Percentiles rank a stretch among this genome's conserved stretches.
Conservation (phyloP, 2,329 filamentous ascomycete species). For the Tolypocladium sp. region DNA sequence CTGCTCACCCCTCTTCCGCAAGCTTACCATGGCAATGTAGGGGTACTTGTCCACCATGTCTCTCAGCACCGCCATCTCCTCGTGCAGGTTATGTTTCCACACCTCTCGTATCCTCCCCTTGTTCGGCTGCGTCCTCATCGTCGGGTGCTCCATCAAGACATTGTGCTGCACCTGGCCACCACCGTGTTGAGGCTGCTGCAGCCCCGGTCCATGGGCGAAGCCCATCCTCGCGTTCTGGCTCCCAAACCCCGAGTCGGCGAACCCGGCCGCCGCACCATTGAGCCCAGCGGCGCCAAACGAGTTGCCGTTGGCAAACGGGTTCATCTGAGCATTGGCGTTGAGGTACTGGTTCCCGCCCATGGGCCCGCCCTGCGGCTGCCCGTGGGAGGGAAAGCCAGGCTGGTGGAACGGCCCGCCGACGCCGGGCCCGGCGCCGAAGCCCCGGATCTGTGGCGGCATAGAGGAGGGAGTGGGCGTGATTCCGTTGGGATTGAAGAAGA, state of each 20-base stretch:
- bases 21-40: conserved; percentile 90
- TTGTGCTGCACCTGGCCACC: conserved; percentile 29
- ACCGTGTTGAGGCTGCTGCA: conserved; percentile 49
- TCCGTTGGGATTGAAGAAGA: neutral
- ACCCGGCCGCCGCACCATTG: conserved; percentile 48
- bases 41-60: conserved; percentile 83
- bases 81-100: conserved; percentile 83
- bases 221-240: conserved; percentile 84
- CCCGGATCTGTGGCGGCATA: conserved; percentile 30
- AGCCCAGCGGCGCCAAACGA: conserved; percentile 49
- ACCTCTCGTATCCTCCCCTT: conserved; percentile 89
- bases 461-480: neutral
- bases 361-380: conserved; percentile 39
- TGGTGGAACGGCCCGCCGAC: conserved; percentile 31
- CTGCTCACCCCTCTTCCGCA: neutral
- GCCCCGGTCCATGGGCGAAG: conserved; percentile 54
- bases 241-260: conserved; percentile 63
- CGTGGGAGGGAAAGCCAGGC: conserved; percentile 42
- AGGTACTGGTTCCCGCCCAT: conserved; percentile 65
- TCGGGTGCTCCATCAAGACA: conserved; percentile 32
- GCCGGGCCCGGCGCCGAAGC: conserved; percentile 26
- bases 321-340: conserved; percentile 57
- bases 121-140: conserved; percentile 43
- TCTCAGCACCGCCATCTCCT: conserved; percentile 81
- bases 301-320: conserved; percentile 53